Evolutionary conservation across 192 early-diverging fungal species (phyloP).

Genomic region (Helicostylum pulchrum): DNA sequence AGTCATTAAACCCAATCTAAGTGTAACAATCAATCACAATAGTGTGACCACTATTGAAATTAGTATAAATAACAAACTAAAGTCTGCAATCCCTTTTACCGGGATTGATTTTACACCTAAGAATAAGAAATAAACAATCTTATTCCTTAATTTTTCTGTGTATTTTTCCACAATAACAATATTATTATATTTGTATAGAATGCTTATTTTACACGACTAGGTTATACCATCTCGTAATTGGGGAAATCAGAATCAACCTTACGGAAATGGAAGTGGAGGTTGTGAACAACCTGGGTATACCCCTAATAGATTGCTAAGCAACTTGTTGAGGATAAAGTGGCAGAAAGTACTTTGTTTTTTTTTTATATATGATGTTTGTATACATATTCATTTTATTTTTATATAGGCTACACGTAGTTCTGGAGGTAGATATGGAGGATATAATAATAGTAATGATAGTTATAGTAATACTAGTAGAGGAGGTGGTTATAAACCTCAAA

Average conservation of each 20-base stretch:
- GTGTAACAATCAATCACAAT: too few relatives aligned
- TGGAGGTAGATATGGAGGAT: slow-evolving; percentile 19
- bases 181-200: too few relatives aligned
- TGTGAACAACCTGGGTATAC: not conserved
- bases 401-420: not conserved
- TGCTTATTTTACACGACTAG: too few relatives aligned
- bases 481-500: slow-evolving; percentile 12
- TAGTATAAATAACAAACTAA: too few relatives aligned
- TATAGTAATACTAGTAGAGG: slow-evolving; percentile 14
- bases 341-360: slow-evolving; percentile 22
- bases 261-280: not conserved
- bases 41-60: too few relatives aligned
- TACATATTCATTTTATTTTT: not conserved
- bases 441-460: slow-evolving; percentile 12
- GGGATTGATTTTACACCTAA: too few relatives aligned
- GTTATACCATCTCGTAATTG: slow-evolving; percentile 5
- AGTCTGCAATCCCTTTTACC: too few relatives aligned
- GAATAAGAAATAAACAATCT: too few relatives aligned
- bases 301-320: slow-evolving; percentile 38
- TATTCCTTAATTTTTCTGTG: too few relatives aligned
- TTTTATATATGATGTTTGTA: not conserved
- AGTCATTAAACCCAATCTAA: too few relatives aligned
- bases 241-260: not conserved
- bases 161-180: too few relatives aligned
- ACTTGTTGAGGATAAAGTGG: slow-evolving; percentile 49